phyloP scores from a whole-genome alignment of 2,329 filamentous ascomycete species.

The Trichoderma lentiforme region DNA sequence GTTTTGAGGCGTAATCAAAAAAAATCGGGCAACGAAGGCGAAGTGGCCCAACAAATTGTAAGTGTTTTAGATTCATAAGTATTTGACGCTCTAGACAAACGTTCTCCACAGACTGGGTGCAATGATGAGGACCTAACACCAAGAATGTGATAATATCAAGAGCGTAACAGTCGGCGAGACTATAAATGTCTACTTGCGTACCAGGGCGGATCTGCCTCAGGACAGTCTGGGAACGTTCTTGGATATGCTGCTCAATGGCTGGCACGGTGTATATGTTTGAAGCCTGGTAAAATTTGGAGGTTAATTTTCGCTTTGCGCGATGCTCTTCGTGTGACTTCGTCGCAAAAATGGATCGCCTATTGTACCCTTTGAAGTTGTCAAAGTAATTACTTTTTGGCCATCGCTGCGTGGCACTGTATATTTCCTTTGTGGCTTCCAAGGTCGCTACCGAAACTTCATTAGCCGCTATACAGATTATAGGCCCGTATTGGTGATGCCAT shows the following conservation, averaged over 20 bases:
- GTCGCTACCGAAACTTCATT: not conserved
- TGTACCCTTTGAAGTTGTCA: not conserved
- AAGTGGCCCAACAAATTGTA: not conserved
- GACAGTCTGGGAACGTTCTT: not conserved
- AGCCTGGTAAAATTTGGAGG: not conserved
- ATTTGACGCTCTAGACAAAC: not conserved
- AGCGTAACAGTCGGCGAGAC: not conserved
- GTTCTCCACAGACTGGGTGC: not conserved
- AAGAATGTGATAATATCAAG: not conserved
- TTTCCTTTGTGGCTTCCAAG: not conserved
- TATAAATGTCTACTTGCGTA: not conserved
- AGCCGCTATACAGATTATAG: not conserved
- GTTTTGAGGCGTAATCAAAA: not conserved
- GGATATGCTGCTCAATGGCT: not conserved
- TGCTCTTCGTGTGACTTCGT: not conserved
- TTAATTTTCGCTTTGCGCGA: not conserved
- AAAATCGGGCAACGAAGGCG: not conserved
- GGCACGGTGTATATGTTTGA: no score
- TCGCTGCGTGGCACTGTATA: not conserved
- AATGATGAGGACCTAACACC: not conserved
- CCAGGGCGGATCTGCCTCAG: not conserved
- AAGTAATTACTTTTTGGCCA: not conserved
- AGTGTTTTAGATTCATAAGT: not conserved
- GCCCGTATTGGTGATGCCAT: not conserved
- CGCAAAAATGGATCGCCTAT: not conserved